phyloP scores from a whole-genome alignment of 371 early-diverging fungal species.

The Basidiobolus meristosporus region DNA sequence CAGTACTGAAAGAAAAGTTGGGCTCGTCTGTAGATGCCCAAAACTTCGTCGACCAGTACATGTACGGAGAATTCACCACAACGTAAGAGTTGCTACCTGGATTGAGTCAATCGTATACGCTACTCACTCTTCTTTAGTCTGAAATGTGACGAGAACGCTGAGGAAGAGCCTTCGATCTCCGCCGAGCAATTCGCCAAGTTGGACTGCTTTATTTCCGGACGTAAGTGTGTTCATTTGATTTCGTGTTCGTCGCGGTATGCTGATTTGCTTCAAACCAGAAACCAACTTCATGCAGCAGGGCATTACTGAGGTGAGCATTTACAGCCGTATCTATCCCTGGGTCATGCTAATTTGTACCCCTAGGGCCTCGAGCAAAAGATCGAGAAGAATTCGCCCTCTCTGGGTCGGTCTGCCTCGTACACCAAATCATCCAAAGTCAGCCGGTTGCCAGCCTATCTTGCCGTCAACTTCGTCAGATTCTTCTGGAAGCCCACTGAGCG shows the following conservation, averaged over 20 bases:
- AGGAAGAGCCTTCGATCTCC: conserved; percentile 37
- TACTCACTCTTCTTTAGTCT: conserved; percentile 13
- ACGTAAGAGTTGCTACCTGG: conserved; percentile 13
- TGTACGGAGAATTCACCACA: conserved; percentile 57
- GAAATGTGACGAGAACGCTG: conserved; percentile 62
- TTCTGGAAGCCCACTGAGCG: conserved; percentile 82
- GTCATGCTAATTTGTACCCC: conserved; percentile 4
- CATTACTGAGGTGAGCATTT: conserved; percentile 17
- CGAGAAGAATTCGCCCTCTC: conserved; percentile 72
- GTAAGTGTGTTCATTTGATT: conserved; percentile 10
- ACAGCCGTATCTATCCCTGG: conserved; percentile 1
- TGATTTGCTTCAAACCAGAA: conserved; percentile 7
- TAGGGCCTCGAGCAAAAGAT: conserved; percentile 53
- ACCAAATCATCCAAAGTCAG: conserved; percentile 52
- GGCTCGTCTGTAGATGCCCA: conserved; percentile 8
- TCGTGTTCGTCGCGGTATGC: background rate
- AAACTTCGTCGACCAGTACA: conserved; percentile 58
- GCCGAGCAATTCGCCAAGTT: conserved; percentile 60
- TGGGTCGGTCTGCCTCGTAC: conserved; percentile 62
- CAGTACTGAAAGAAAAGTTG: conserved; percentile 39
- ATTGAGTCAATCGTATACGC: background rate
- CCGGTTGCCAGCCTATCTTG: conserved; percentile 75
- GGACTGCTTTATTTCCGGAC: conserved; percentile 60
- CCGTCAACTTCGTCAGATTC: conserved; percentile 84
- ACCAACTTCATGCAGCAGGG: conserved; percentile 52